Evolutionary conservation across 768 basidiomycete genomes (phyloP).

Genomic region (Megacollybia marginata): DNA sequence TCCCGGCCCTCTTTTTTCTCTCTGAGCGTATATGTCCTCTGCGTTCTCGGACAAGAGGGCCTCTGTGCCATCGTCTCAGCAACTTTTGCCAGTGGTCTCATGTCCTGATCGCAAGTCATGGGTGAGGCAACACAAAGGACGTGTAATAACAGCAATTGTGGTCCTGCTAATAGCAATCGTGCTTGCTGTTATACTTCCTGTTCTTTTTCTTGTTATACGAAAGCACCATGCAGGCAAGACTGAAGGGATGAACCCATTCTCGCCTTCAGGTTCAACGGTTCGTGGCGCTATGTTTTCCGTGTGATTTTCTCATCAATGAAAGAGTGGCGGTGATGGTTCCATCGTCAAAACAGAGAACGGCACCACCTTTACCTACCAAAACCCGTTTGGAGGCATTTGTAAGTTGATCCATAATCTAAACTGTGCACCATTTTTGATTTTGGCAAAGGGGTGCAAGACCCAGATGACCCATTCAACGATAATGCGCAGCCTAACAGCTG

Average conservation of each 20-base stretch:
- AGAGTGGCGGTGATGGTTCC: constrained; percentile 56
- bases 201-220: not conserved
- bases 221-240: not conserved
- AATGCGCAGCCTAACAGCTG: constrained; percentile 62
- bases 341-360: constrained; percentile 54
- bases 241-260: not conserved
- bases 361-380: constrained; percentile 59
- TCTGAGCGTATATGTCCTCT: too few relatives aligned
- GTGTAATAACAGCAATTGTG: too few relatives aligned
- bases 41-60: too few relatives aligned
- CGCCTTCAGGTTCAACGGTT: not conserved
- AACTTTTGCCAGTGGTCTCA: too few relatives aligned
- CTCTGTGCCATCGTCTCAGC: too few relatives aligned
- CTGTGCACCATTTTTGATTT: constrained; percentile 1
- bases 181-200: not conserved
- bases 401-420: constrained; percentile 13
- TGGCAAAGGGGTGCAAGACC: constrained; percentile 43
- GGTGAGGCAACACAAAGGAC: too few relatives aligned
- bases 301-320: not conserved
- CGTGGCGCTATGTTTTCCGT: not conserved
- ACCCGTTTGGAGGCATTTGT: constrained; percentile 65
- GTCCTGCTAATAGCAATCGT: not conserved
- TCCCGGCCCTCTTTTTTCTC: too few relatives aligned
- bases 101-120: too few relatives aligned
- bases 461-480: constrained; percentile 60